Evolutionary conservation across 1,139 yeast species (phyloP).

Genomic region (Taphrina populina): DNA sequence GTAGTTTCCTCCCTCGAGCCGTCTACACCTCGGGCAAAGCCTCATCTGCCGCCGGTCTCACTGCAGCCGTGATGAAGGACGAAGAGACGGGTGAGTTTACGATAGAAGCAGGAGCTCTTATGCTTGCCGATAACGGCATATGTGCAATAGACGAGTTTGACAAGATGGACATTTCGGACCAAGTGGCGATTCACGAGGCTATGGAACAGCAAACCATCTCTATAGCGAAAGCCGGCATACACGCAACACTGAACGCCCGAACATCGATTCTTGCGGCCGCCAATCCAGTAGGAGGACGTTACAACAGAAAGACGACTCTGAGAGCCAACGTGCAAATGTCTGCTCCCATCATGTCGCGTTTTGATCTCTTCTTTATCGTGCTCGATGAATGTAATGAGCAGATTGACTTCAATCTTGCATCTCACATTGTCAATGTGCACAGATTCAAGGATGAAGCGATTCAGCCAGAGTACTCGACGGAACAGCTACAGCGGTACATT

Average conservation of each 20-base stretch:
- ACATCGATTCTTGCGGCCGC: slow-evolving; percentile 97
- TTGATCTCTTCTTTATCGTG: slow-evolving; percentile 90
- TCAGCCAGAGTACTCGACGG: slow-evolving; percentile 84
- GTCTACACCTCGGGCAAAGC: slow-evolving; percentile 98
- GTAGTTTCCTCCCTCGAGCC: slow-evolving; percentile 88
- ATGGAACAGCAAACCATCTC: slow-evolving; percentile 99
- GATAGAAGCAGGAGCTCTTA: slow-evolving; percentile 97
- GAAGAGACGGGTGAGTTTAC: slow-evolving; percentile 98
- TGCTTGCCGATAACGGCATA: slow-evolving; percentile 98
- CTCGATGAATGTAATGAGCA: slow-evolving; percentile 92
- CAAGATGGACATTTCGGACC: slow-evolving; percentile 93
- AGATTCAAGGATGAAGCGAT: slow-evolving; percentile 90
- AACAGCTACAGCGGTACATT: slow-evolving; percentile 83
- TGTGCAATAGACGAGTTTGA: slow-evolving; percentile 99
- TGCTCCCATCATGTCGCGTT: slow-evolving; percentile 99
- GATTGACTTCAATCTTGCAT: slow-evolving; percentile 83
- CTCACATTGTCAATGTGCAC: slow-evolving; percentile 89
- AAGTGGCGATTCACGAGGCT: slow-evolving; percentile 98
- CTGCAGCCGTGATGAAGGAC: slow-evolving; percentile 96
- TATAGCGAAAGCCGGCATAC: slow-evolving; percentile 97
- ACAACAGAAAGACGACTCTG: slow-evolving; percentile 79
- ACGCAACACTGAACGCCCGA: slow-evolving; percentile 93
- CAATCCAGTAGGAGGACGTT: slow-evolving; percentile 93
- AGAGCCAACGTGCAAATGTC: slow-evolving; percentile 91
- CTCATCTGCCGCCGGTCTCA: slow-evolving; percentile 96